Conservation (phyloP, 768 basidiomycete genomes). For the Lactarius hatsudake region DNA sequence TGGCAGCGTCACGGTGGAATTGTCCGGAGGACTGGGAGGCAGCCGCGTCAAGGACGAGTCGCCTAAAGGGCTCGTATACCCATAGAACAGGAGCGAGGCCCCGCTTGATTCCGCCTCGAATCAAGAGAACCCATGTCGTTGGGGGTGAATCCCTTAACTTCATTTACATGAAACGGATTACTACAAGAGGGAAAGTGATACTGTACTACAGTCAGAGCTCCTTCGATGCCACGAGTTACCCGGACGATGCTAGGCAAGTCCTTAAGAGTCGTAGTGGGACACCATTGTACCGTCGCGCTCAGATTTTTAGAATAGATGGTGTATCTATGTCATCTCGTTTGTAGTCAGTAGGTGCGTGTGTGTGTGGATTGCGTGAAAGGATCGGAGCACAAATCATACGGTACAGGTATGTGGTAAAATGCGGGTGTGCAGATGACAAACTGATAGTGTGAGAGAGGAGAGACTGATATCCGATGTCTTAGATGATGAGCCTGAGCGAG, state of each 20-base stretch:
- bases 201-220: neutral
- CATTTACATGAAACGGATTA: neutral
- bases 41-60: neutral
- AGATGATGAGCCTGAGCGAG: slow-evolving; percentile 2
- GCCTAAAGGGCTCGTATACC: neutral
- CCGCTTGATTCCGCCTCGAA: no score
- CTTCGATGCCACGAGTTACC: neutral
- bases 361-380: neutral
- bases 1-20: neutral
- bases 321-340: no score
- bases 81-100: no score
- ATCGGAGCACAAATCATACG: neutral
- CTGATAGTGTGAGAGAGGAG: neutral
- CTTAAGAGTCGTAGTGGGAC: neutral
- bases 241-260: neutral
- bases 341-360: no score
- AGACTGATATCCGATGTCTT: no score
- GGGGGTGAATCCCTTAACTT: neutral
- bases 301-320: neutral
- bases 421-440: neutral
- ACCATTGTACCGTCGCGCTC: neutral
- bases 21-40: no score
- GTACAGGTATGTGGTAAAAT: neutral
- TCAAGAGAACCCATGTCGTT: no score
- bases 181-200: neutral